Evolutionary conservation across 805 yeast species (phyloP).

Genomic region (Cyberlindnera subsufficiens): DNA sequence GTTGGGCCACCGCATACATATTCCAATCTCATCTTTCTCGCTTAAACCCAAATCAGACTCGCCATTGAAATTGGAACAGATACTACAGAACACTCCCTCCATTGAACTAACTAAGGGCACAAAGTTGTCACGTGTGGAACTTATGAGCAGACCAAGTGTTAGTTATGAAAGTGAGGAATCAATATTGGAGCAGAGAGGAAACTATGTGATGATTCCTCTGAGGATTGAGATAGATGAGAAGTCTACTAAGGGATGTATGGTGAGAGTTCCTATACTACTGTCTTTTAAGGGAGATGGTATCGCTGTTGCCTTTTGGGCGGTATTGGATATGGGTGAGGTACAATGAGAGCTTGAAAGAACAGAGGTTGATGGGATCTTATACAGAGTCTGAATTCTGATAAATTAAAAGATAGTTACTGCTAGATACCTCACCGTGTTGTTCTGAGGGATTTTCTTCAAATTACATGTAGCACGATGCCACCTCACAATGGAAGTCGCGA

Average conservation of each 20-base stretch:
- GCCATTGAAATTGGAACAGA: slow-evolving; percentile 13
- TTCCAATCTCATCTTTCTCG: slow-evolving; percentile 17
- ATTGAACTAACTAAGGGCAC: slow-evolving; percentile 22
- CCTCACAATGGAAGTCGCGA: too few relatives aligned
- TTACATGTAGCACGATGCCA: too few relatives aligned
- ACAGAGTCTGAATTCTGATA: too few relatives aligned
- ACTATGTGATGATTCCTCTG: slow-evolving; percentile 27
- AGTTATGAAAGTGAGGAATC: slow-evolving; percentile 7
- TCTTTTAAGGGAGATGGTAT: slow-evolving; percentile 13
- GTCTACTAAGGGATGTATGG: neutral
- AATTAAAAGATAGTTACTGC: too few relatives aligned
- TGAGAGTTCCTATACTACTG: slow-evolving; percentile 19
- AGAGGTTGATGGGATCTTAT: too few relatives aligned
- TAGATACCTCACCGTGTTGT: too few relatives aligned
- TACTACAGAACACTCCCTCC: slow-evolving; percentile 26
- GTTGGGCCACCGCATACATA: slow-evolving; percentile 2
- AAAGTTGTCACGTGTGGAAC: slow-evolving; percentile 26
- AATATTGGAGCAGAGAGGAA: slow-evolving; percentile 19
- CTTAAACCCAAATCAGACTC: slow-evolving; percentile 15
- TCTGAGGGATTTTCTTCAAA: too few relatives aligned
- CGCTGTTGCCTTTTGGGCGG: slow-evolving; percentile 19
- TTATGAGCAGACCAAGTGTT: slow-evolving; percentile 20
- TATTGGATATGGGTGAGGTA: slow-evolving; percentile 8
- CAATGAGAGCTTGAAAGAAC: too few relatives aligned
- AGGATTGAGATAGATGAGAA: slow-evolving; percentile 2